Evolutionary conservation across 352 stramenopile genomes (phyloP), one percentile per base, ranked within the genome.

Genomic region (Phytophthora brassicae): DNA sequence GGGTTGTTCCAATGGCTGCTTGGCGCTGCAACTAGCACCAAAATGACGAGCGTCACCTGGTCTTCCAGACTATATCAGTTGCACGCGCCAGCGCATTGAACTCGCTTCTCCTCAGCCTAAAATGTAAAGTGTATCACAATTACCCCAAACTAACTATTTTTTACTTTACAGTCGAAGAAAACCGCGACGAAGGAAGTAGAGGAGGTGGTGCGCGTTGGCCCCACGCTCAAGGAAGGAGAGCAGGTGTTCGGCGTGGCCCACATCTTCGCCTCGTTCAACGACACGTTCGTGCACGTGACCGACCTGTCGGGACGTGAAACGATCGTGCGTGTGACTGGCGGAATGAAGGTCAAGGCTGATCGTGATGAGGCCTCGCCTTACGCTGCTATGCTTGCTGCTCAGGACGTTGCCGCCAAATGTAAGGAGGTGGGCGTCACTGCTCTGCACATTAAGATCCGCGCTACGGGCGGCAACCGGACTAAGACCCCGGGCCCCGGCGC

Each of bases 281-380:
- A 99, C 85, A 99, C 98, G 56, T 99, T 99, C 81, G 97, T 99
- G 61, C 98, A 99, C 81, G 96, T 99, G 55, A 99, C 98, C 46
- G 98, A 99, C 87, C 89, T 99, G 43, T 99, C 97, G 56, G 98
- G 98, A 71, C 89, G 97, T 49, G 98, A 99, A 83, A 99, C 98
- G 65, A 95, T 99, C 76, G 94, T 98, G 64, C 97, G 98, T 80
- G 97, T 99, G 47, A 99, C 98, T 8, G 98, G 98, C 71, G 98
- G 98, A 63, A 99, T 99, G 98, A 99, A 99, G 86, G 98, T 99
- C 53, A 99, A 99, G 93, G 97, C 97, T 53, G 98, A 99, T 83
- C 95, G 97, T 80, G 98, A 99, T 74, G 98, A 99, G 85, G 97
- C 97, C 64, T 99, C 95, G 59, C 98, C 98, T 16, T 99, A 99